Conservation (phyloP, 73 alveolate species). For the Paramecium sonneborni region DNA sequence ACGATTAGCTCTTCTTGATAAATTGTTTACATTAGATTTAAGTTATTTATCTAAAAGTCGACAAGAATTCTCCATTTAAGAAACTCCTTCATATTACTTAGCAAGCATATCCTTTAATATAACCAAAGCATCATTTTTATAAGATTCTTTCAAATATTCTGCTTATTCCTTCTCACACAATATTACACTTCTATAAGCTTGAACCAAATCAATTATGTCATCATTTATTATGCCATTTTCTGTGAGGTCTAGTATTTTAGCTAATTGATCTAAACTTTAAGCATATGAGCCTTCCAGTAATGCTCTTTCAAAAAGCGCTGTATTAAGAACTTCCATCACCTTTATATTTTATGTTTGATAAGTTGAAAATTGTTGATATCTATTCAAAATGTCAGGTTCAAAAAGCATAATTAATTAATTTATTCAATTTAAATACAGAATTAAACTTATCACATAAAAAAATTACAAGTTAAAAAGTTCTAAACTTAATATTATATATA, state of each 20-base stretch:
- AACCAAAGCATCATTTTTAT: neutral
- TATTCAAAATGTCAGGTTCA: neutral
- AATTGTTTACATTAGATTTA: neutral
- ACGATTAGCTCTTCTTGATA: conserved; percentile 1
- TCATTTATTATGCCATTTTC: conserved; percentile 32
- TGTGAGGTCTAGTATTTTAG: neutral
- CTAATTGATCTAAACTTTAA: neutral
- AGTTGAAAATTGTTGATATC: neutral
- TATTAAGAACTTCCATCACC: neutral
- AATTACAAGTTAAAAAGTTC: neutral
- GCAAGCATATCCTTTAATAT: neutral
- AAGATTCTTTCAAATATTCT: conserved; percentile 26
- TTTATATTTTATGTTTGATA: neutral
- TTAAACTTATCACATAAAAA: neutral
- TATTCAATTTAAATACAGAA: neutral
- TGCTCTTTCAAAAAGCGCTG: neutral
- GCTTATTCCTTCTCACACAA: conserved; percentile 18
- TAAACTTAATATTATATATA: neutral
- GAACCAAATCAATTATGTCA: neutral
- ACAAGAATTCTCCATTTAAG: neutral
- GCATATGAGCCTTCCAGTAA: conserved; percentile 4
- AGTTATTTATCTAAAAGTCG: neutral
- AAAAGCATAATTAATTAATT: neutral
- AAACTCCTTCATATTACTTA: neutral
- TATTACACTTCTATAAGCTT: conserved; percentile 18